Conservation (phyloP, 1,284 basidiomycete species). For the Irpex rosettiformis region DNA sequence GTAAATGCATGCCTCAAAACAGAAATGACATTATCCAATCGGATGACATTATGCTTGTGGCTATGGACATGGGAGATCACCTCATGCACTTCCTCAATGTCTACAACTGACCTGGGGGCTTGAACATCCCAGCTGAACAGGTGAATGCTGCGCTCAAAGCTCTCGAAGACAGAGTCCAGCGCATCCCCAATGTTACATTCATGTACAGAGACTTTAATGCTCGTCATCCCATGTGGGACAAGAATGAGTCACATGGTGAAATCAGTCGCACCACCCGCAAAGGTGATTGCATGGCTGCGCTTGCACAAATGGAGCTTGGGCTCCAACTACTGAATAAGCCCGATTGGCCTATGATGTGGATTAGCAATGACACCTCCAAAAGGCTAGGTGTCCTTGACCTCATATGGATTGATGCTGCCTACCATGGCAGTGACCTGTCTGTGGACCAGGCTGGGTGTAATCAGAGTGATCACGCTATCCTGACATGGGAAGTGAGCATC, state of each 20-base stretch:
- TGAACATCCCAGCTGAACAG: neutral
- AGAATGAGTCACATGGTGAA: neutral
- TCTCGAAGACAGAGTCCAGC: neutral
- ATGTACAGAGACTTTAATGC: slow-evolving; percentile 4
- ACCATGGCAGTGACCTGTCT: neutral
- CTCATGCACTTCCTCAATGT: neutral
- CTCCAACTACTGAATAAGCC: slow-evolving; percentile 3
- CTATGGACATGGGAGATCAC: slow-evolving; percentile 1
- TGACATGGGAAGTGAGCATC: neutral
- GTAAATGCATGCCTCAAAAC: neutral
- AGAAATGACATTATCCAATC: neutral
- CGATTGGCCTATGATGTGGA: neutral
- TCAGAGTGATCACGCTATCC: slow-evolving; percentile 4
- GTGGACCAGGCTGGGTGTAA: neutral
- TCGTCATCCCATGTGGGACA: slow-evolving; percentile 1
- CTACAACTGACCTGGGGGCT: neutral
- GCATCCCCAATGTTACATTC: neutral
- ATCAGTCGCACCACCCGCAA: neutral
- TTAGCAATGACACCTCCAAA: neutral
- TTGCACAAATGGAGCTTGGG: neutral
- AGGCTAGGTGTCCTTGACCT: slow-evolving; percentile 7
- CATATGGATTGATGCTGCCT: slow-evolving; percentile 4
- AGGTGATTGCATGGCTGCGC: neutral
- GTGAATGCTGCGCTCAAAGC: neutral
- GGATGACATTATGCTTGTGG: neutral